Evolutionary conservation across 306 rosid species (phyloP), one percentile per base, ranked within the genome.

Genomic region (Oxytropis ochrocephala): DNA sequence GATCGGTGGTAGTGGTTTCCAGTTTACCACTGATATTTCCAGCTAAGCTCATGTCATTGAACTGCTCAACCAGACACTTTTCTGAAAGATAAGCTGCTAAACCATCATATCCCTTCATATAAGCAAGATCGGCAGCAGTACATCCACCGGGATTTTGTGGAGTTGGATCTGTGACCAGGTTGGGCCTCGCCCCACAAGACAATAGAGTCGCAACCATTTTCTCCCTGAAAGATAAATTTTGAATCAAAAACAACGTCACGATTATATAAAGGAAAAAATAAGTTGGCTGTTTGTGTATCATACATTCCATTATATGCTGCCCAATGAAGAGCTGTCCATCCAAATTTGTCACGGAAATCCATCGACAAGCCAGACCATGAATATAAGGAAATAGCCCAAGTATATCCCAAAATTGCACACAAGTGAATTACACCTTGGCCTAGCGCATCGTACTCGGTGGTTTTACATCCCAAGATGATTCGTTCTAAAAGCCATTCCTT

Each of bases 251-350:
- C 16, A 57, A 17, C 5, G 17, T 14, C 50, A 74, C 13, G 13
- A 12, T 36, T 8, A 10, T 50, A 18, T 29, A 79, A 85, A 64
- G 33, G 35, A 5, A n/a, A 19, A 61, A 59, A 75, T 57, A 21
- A 73, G 75, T 29, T 3, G 27, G 39, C 36, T 24, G 50, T 21
- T 32, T 0, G 36, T 13, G 69, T 18, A 54, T 7, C 72, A 35
- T 79, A 91, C 97, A 87, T 84, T 88, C 99, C 99, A 79, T 51
- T 63, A 81, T 77, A 83, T 35, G 99, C 96, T 44, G 97, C 97
- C 97, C 99, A 95, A 71, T 95, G 99, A 78, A 95, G 97, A 78
- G 99, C 96, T 16, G 99, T 89, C 99, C 99, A 91, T 77, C 99
- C 99, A 68, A 12, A 72, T 70, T 86, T 89, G 80, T 91, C 97